Base-by-base conservation (phyloP, 495 filamentous ascomycete species). In the Penicillium flavigenum region DNA sequence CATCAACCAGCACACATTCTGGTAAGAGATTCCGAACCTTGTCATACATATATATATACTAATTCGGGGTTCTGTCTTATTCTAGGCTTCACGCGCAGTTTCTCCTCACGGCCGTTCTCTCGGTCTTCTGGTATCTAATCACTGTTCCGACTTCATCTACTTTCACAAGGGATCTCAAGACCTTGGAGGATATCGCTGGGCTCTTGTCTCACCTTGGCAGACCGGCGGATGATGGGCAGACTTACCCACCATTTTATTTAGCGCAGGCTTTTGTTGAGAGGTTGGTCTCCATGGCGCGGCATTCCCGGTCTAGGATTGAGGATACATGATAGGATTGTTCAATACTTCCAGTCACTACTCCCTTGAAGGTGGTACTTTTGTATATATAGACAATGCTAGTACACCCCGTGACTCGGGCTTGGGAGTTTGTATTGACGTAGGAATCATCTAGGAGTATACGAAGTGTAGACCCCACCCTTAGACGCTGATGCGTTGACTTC, bases 61-160 rank as follows among this genome's bases (percentile, higher is more conserved):
- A 17, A 51, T 22, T 12, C 11, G 2, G 3, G 12, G 14, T 17
- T 31, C 8, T 31, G 9, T 41, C 48, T 20, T 14, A 6, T 12
- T 4, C 43, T 51, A 70, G 67, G 67, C 54, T 70, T 19, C 63
- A 70, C 34, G 64, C 67, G 14, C 62, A 70, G 29, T 68, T 64
- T 12, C 27, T 68, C 9, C 49, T 70, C 0, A 57, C 67, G 0
- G 59, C 67, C 36, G 54, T 65, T 27, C 11, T 65, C 16, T 62
- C 63, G 0, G 51, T 70, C 34, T 68, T 66, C 42, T 58, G 57
- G 32, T 66, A 64, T 49, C 56, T 66, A 22, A 63, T 66, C 12
- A 53, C 46, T 6, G 22, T 44, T 7, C 63, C 66, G 1, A 19
- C 53, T 6, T 54, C 60, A 10, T n/a, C 57, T 1, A 58, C 53